Evolutionary conservation across 1,139 yeast species (phyloP).

Genomic region (Taphrina deformans): DNA sequence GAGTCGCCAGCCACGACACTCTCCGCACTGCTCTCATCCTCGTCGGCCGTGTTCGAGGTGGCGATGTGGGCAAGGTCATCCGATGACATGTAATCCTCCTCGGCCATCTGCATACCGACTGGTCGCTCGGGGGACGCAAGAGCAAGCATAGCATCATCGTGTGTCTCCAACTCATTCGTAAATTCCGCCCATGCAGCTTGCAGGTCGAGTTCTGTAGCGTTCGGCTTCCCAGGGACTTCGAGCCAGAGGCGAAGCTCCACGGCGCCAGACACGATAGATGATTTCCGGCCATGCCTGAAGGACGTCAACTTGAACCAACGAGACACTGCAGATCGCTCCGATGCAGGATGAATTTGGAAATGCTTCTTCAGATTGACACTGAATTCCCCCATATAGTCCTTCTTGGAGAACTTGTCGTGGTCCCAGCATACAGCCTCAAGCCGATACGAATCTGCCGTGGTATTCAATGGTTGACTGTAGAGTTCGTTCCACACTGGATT

Average conservation of each 20-base stretch:
- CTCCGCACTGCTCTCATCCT: constrained; percentile 2
- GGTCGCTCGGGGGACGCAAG: constrained; percentile 18
- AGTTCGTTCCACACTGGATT: constrained; percentile 48
- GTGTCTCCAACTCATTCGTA: constrained; percentile 37
- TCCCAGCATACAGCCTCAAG: constrained; percentile 48
- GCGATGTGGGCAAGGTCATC: constrained; percentile 4
- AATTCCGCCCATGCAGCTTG: constrained; percentile 37
- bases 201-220: constrained; percentile 36
- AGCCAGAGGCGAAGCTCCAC: constrained; percentile 56
- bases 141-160: constrained; percentile 1
- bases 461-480: constrained; percentile 42
- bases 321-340: constrained; percentile 43
- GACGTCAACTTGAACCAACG: constrained; percentile 59
- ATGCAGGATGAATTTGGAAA: constrained; percentile 42
- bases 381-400: constrained; percentile 59
- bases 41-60: not conserved
- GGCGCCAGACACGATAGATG: constrained; percentile 60
- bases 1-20: constrained; percentile 12
- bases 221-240: constrained; percentile 42
- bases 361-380: constrained; percentile 53
- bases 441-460: constrained; percentile 40
- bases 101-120: constrained; percentile 30
- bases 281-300: constrained; percentile 46
- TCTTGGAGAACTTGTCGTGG: constrained; percentile 44
- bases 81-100: constrained; percentile 8